phyloP scores from a whole-genome alignment of 2,329 filamentous ascomycete genomes.

The Ramularia collo-cygni region DNA sequence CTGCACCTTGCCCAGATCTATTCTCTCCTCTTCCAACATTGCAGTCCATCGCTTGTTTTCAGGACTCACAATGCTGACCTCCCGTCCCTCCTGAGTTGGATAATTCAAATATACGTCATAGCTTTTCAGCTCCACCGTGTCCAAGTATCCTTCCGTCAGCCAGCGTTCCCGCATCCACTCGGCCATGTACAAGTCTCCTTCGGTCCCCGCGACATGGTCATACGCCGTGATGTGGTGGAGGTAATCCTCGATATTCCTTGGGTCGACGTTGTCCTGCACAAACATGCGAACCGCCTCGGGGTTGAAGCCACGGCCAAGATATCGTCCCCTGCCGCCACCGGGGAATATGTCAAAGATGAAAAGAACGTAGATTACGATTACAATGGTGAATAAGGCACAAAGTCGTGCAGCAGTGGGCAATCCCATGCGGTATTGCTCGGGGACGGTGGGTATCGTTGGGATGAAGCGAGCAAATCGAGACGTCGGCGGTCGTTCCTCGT shows the following conservation, averaged over 20 bases:
- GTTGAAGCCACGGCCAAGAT: constrained; percentile 66
- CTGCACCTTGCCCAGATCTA: constrained; percentile 52
- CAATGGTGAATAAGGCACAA: constrained; percentile 66
- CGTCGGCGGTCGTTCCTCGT: constrained; percentile 6
- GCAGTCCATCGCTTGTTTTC: constrained; percentile 66
- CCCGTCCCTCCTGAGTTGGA: constrained; percentile 66
- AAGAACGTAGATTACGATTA: constrained; percentile 73
- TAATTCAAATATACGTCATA: constrained; percentile 82
- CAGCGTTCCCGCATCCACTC: constrained; percentile 79
- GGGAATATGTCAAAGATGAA: constrained; percentile 81
- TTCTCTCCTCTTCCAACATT: constrained; percentile 72
- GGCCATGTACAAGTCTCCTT: constrained; percentile 81
- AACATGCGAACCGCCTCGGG: constrained; percentile 73
- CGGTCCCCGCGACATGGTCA: constrained; percentile 87
- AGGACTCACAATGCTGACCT: constrained; percentile 71
- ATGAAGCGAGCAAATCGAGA: constrained; percentile 1
- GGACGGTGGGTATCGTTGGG: constrained; percentile 36
- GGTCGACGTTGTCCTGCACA: constrained; percentile 66
- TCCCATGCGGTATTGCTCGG: constrained; percentile 45
- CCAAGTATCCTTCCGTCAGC: constrained; percentile 56
- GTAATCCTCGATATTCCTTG: constrained; percentile 56
- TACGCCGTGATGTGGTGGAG: constrained; percentile 72
- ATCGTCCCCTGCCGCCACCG: constrained; percentile 57
- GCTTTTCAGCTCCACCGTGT: constrained; percentile 67
- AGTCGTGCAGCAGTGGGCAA: constrained; percentile 65